Evolutionary conservation across 768 basidiomycete genomes (phyloP).

Genomic region (Hericium rajendrae): DNA sequence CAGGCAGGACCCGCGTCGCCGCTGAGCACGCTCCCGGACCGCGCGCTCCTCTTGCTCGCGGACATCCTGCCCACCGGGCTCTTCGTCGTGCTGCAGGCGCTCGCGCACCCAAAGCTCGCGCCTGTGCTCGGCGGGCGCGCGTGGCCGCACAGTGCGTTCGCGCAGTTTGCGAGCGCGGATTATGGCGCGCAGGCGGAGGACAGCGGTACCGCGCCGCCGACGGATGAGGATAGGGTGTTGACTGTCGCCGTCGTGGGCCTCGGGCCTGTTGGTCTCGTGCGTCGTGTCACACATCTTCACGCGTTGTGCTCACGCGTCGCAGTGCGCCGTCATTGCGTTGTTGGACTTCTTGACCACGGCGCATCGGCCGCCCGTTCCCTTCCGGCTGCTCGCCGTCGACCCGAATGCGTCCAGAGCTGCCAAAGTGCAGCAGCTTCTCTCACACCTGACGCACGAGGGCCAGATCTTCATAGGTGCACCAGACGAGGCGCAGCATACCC

Average conservation of each 20-base stretch:
- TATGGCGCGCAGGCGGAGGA: neutral
- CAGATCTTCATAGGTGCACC: slow-evolving; percentile 41
- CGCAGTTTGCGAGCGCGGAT: neutral
- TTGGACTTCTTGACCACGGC: slow-evolving; percentile 42
- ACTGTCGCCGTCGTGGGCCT: slow-evolving; percentile 64
- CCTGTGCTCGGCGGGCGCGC: slow-evolving; percentile 49
- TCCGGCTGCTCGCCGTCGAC: slow-evolving; percentile 57
- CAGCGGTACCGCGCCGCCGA: slow-evolving; percentile 20
- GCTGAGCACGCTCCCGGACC: slow-evolving; percentile 38
- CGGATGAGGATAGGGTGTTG: slow-evolving; percentile 38
- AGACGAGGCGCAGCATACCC: slow-evolving; percentile 39
- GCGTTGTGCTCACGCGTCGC: neutral
- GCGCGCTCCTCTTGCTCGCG: slow-evolving; percentile 59
- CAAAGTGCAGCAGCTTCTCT: slow-evolving; percentile 39
- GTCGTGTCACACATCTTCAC: slow-evolving; percentile 11
- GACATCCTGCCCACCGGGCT: slow-evolving; percentile 78
- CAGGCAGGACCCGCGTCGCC: neutral
- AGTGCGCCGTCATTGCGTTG: slow-evolving; percentile 56
- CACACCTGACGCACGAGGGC: slow-evolving; percentile 28
- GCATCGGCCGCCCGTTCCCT: slow-evolving; percentile 30
- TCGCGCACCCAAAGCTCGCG: slow-evolving; percentile 62
- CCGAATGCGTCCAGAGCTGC: slow-evolving; percentile 43
- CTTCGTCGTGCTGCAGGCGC: slow-evolving; percentile 62
- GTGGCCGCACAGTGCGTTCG: slow-evolving; percentile 36
- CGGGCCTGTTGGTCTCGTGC: slow-evolving; percentile 67